phyloP scores from a whole-genome alignment of 116 monocot genomes.

The Dioscorea cayenensis region DNA sequence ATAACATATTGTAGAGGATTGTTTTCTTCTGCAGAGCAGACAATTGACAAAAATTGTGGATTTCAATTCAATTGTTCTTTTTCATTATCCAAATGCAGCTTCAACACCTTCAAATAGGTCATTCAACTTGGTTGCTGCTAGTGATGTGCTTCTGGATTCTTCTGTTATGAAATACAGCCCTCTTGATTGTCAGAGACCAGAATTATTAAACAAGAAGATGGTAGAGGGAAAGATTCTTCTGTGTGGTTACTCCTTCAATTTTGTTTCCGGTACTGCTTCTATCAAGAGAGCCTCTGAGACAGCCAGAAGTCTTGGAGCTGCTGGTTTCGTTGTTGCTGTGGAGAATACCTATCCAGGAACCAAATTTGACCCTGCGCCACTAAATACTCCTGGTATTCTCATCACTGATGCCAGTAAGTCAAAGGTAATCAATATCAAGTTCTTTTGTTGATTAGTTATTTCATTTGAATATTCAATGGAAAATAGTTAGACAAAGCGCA shows the following conservation, averaged over 20 bases:
- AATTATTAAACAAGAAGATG: constrained; percentile 70
- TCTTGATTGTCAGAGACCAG: constrained; percentile 84
- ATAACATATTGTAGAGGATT: neutral
- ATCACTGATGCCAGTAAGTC: constrained; percentile 63
- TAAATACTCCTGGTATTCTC: constrained; percentile 75
- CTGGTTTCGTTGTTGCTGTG: constrained; percentile 86
- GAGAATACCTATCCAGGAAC: constrained; percentile 79
- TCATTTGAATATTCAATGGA: neutral
- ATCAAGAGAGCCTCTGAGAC: constrained; percentile 89
- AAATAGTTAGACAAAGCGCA: too few species aligned
- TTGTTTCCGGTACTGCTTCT: constrained; percentile 87
- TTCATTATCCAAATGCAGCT: constrained; percentile 45
- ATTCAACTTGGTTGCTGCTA: constrained; percentile 66
- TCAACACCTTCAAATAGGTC: constrained; percentile 65
- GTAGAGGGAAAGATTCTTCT: constrained; percentile 81
- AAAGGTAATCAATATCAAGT: constrained; percentile 37
- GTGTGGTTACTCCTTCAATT: constrained; percentile 96
- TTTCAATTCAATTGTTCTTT: neutral
- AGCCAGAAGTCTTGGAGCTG: constrained; percentile 82
- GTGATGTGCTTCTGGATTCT: constrained; percentile 74
- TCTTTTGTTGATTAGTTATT: neutral
- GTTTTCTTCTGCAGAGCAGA: neutral
- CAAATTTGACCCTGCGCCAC: constrained; percentile 90
- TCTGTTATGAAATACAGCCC: constrained; percentile 71
- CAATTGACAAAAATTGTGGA: neutral